Conservation (phyloP, 108 stramenopile species). For the Pseudonitzschia multistriata region DNA sequence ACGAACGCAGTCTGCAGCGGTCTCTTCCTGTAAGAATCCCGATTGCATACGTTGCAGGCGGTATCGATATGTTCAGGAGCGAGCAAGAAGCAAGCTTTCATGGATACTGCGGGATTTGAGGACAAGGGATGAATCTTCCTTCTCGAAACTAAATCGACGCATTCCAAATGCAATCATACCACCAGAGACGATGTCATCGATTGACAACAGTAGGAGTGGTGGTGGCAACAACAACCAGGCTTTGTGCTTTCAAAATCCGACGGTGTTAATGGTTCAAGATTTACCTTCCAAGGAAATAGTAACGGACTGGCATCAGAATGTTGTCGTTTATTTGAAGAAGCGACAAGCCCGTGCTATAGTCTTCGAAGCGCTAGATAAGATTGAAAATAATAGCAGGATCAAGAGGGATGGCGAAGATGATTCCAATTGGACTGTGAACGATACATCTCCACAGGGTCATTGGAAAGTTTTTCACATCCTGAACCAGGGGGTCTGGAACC, state of each 20-base stretch:
- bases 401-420: slow-evolving; percentile 5
- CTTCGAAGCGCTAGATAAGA: background rate
- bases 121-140: background rate
- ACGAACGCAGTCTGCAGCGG: background rate
- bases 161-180: slow-evolving; percentile 17
- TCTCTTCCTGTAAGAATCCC: slow-evolving; percentile 29
- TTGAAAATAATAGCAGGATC: background rate
- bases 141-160: slow-evolving; percentile 5
- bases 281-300: slow-evolving; percentile 24
- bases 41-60: slow-evolving; percentile 32
- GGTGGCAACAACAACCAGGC: background rate
- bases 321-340: background rate
- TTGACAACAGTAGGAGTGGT: background rate
- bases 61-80: slow-evolving; percentile 26
- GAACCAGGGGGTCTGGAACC: slow-evolving; percentile 38
- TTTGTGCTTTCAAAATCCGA: slow-evolving; percentile 24
- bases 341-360: background rate
- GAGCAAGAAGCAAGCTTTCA: slow-evolving; percentile 21
- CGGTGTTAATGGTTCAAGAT: slow-evolving; percentile 34
- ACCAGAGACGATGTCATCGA: background rate
- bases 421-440: slow-evolving; percentile 16
- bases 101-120: slow-evolving; percentile 22
- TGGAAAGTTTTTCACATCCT: slow-evolving; percentile 38
- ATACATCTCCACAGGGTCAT: slow-evolving; percentile 12
- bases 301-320: slow-evolving; percentile 17